Conservation (phyloP, 2,329 filamentous ascomycete species). For the Pseudopithomyces maydicus region DNA sequence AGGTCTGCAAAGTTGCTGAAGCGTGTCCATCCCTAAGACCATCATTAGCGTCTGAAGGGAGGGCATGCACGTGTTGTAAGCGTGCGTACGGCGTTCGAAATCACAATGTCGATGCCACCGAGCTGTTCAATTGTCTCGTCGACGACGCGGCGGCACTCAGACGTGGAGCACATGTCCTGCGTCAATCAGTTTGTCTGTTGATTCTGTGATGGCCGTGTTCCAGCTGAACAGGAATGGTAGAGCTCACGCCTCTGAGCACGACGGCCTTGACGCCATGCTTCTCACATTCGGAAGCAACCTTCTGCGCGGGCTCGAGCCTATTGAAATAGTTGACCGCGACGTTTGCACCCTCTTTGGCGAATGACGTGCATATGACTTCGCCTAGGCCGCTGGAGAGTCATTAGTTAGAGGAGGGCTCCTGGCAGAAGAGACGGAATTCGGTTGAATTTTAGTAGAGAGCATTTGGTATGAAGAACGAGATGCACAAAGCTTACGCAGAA, state of each 20-base stretch:
- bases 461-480: not conserved
- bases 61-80: slow-evolving; percentile 21
- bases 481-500: slow-evolving; percentile 56
- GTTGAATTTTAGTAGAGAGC: not conserved
- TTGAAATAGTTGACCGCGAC: slow-evolving; percentile 76
- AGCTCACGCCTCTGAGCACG: slow-evolving; percentile 64
- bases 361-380: slow-evolving; percentile 68
- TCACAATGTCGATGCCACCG: slow-evolving; percentile 75
- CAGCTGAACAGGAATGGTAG: not conserved
- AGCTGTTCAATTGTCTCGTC: slow-evolving; percentile 63
- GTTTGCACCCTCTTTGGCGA: slow-evolving; percentile 70
- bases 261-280: slow-evolving; percentile 57
- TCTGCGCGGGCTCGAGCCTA: slow-evolving; percentile 63
- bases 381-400: slow-evolving; percentile 66
- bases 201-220: not conserved
- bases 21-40: slow-evolving; percentile 64
- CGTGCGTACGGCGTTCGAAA: slow-evolving; percentile 69
- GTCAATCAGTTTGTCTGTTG: not conserved
- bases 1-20: slow-evolving; percentile 63
- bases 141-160: slow-evolving; percentile 65
- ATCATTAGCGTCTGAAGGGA: not conserved
- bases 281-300: slow-evolving; percentile 62
- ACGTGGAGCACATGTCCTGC: slow-evolving; percentile 65
- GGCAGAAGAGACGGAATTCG: too few species aligned
- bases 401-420: not conserved